Conservation (phyloP, 805 yeast species). For the Ogataea ganodermae region DNA sequence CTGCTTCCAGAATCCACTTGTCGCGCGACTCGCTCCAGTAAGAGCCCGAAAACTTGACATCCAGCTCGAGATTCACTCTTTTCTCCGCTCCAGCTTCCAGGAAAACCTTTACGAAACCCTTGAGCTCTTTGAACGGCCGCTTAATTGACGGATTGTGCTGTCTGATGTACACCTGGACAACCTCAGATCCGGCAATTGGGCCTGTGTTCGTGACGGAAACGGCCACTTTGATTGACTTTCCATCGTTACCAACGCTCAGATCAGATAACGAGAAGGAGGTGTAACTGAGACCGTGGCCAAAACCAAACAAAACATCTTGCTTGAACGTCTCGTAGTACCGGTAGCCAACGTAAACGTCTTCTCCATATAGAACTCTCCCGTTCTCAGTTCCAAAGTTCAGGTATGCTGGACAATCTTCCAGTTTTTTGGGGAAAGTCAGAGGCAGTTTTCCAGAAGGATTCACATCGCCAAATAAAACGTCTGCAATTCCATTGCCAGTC, state of each 20-base stretch:
- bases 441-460: conserved; percentile 47
- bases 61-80: conserved; percentile 39
- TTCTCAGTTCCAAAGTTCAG: conserved; percentile 39
- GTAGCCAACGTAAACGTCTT: conserved; percentile 48
- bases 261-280: conserved; percentile 38
- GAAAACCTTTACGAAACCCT: conserved; percentile 52
- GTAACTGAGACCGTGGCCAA: conserved; percentile 48
- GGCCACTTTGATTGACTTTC: conserved; percentile 23
- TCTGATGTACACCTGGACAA: conserved; percentile 52
- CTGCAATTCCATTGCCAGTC: conserved; percentile 45
- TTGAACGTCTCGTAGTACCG: conserved; percentile 43
- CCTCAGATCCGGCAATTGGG: conserved; percentile 48
- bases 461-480: conserved; percentile 44
- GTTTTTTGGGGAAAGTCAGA: conserved; percentile 40
- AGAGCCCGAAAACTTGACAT: conserved; percentile 51
- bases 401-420: conserved; percentile 40
- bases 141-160: conserved; percentile 36
- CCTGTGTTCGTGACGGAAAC: conserved; percentile 52
- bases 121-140: conserved; percentile 60
- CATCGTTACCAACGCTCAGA: conserved; percentile 32
- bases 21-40: conserved; percentile 50
- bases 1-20: conserved; percentile 50
- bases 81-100: conserved; percentile 45
- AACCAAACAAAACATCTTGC: conserved; percentile 41
- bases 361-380: conserved; percentile 44